Base-by-base conservation (phyloP, 1,284 basidiomycete genomes). In the Puccinia hordei region DNA sequence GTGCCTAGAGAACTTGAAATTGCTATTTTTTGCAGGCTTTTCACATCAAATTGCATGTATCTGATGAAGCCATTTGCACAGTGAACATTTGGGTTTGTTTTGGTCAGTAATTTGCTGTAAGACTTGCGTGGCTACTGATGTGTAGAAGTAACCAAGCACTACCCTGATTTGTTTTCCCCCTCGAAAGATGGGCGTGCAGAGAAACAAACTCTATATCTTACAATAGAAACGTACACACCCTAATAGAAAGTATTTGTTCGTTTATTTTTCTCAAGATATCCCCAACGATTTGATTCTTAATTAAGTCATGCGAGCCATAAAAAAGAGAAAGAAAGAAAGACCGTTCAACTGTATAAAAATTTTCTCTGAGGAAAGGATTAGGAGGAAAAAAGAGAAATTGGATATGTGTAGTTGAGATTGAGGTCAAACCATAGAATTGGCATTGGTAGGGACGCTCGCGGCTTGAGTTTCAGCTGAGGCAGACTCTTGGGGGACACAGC, bases 401-500 rank as follows among this genome's bases (percentile, higher is more conserved):
- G 59, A 63, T 63, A 63, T 63, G 38, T 63, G 33, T 38, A 17
- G 33, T 63, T 24, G 10, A 15, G 30, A 27, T 59, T 30, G 2
- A 78, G 30, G 24, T 78, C 41, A 78, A 35, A 78, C 75, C 75
- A 78, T 78, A 38, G 75, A 78, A 22, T 17, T 69, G 24, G 41
- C 33, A 24, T 63, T 44, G 8, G 75, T 15, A 24, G 46, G 53
- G 38, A 57, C 61, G 8, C 38, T 51, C 9, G 65, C 38, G 33
- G 22, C 35, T 9, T 51, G 41, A 17, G 8, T 68, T 24, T 49
- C 66, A 27, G 66, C 12, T 46, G 41, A 68, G 24, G 63, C 3
- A 30, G 27, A 35, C 33, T 53, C 51, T 30, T 71, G 27, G 22
- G 77, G 68, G 12, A 79, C 22, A 57, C 77, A 79, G 9, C 77